These are phyloP conservation scores for Phytophthora parvispora DNA, from an alignment of 352 stramenopile species.

Conservation along the genomic window DNA sequence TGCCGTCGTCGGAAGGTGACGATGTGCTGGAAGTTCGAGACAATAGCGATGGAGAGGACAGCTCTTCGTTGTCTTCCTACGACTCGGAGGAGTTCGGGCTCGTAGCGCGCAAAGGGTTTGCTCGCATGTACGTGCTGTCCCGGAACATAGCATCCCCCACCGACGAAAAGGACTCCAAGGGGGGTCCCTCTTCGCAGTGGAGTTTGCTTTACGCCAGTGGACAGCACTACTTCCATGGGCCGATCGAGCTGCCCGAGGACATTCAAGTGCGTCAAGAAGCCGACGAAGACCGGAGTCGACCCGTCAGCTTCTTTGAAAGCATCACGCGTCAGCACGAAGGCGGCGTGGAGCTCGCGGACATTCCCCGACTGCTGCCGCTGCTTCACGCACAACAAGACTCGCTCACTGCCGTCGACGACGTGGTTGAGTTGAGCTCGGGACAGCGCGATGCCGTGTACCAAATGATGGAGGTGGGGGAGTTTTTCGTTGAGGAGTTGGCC, in stretches of 20 bases:
- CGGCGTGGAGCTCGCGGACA: slow-evolving; percentile 43
- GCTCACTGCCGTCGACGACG: slow-evolving; percentile 47
- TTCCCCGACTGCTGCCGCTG: slow-evolving; percentile 57
- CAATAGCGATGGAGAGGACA: slow-evolving; percentile 12
- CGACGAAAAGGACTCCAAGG: slow-evolving; percentile 24
- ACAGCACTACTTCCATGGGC: slow-evolving; percentile 66
- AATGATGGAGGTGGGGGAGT: slow-evolving; percentile 76
- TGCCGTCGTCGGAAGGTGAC: slow-evolving; percentile 20
- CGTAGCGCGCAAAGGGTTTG: slow-evolving; percentile 64
- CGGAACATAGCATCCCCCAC: neutral
- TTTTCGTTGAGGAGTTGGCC: slow-evolving; percentile 74
- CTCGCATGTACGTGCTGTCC: slow-evolving; percentile 73
- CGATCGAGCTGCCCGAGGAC: slow-evolving; percentile 47
- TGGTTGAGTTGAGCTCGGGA: slow-evolving; percentile 50
- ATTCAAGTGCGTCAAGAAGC: slow-evolving; percentile 27
- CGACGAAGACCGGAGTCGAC: slow-evolving; percentile 3
- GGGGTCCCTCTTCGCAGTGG: slow-evolving; percentile 23
- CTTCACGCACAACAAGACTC: slow-evolving; percentile 67
- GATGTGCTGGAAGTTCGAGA: slow-evolving; percentile 24
- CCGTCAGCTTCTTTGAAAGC: slow-evolving; percentile 32
- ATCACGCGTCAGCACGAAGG: slow-evolving; percentile 22
- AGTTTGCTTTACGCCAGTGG: slow-evolving; percentile 70
- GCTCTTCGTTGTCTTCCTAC: slow-evolving; percentile 58
- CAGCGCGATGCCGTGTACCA: slow-evolving; percentile 70
- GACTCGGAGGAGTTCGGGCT: slow-evolving; percentile 66